Evolutionary conservation across 495 filamentous ascomycete species (phyloP).

Genomic region (Annulohypoxylon bovei): DNA sequence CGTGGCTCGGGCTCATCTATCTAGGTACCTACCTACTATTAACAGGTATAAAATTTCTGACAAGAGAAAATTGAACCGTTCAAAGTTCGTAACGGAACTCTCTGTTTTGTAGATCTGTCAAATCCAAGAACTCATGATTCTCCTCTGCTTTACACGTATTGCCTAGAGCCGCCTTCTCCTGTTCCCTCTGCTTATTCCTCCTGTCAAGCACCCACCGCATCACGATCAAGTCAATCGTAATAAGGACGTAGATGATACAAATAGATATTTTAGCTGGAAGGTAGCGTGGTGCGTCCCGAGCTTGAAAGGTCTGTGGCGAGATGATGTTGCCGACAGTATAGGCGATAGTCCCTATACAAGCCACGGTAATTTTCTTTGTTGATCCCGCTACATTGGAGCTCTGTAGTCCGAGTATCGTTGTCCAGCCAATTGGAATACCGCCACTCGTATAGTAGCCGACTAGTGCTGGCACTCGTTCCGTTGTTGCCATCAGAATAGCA

Average conservation of each 20-base stretch:
- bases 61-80: too few species aligned
- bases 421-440: conserved; percentile 66
- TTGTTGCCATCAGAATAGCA: conserved; percentile 71
- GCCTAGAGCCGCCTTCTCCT: conserved; percentile 63
- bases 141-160: conserved; percentile 69
- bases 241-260: conserved; percentile 65
- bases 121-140: conserved; percentile 71
- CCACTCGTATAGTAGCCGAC: conserved; percentile 61
- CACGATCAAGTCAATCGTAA: conserved; percentile 67
- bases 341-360: conserved; percentile 71
- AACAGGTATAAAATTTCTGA: too few species aligned
- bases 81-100: conserved; percentile 73
- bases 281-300: conserved; percentile 63
- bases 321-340: conserved; percentile 70
- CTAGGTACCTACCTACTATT: too few species aligned
- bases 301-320: conserved; percentile 52
- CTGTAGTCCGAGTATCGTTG: conserved; percentile 66
- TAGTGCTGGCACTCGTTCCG: conserved; percentile 68
- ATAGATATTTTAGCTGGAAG: conserved; percentile 75
- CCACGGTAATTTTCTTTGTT: conserved; percentile 79
- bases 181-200: conserved; percentile 69
- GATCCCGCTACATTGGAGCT: conserved; percentile 75
- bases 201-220: conserved; percentile 51
- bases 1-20: too few species aligned
- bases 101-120: conserved; percentile 75